Percentiles rank a stretch among this genome's conserved stretches.
These are phyloP conservation scores for Blastomyces gilchristii DNA, from an alignment of 2,329 filamentous ascomycete species.

Conservation along the genomic window DNA sequence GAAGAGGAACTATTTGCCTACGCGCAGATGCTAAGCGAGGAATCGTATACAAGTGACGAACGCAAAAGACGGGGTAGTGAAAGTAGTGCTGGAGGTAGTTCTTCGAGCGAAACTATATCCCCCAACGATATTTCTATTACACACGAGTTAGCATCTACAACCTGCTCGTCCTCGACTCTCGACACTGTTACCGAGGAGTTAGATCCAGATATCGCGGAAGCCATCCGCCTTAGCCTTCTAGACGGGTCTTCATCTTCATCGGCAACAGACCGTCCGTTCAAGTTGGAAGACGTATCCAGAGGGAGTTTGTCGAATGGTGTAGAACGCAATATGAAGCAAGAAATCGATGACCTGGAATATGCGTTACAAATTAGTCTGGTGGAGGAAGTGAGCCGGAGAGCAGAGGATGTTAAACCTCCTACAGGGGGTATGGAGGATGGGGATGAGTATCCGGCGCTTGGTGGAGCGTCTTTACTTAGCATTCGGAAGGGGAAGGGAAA, in stretches of 20 bases:
- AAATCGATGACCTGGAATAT: slow-evolving; percentile 47
- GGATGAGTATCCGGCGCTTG: slow-evolving; percentile 27
- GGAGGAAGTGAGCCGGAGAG: slow-evolving; percentile 44
- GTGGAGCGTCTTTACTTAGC: slow-evolving; percentile 15
- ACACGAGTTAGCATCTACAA: slow-evolving; percentile 18
- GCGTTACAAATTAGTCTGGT: slow-evolving; percentile 53
- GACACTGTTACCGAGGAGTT: slow-evolving; percentile 39
- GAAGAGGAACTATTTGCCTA: slow-evolving; percentile 56
- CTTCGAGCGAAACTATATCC: slow-evolving; percentile 29
- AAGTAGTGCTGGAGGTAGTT: slow-evolving; percentile 32
- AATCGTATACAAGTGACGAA: slow-evolving; percentile 43
- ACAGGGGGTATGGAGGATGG: slow-evolving; percentile 11
- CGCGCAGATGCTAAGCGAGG: slow-evolving; percentile 52
- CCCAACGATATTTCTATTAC: slow-evolving; percentile 13
- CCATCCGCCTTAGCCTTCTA: slow-evolving; percentile 46
- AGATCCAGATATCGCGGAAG: slow-evolving; percentile 52
- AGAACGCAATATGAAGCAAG: slow-evolving; percentile 33
- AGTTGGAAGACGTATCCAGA: slow-evolving; percentile 12
- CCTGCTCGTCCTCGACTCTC: slow-evolving; percentile 29
- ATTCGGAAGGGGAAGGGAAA: slow-evolving; percentile 27
- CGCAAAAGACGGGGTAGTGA: slow-evolving; percentile 36
- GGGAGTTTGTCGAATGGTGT: slow-evolving; percentile 15
- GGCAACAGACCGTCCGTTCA: slow-evolving; percentile 28
- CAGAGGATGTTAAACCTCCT: background rate
- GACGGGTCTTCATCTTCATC: slow-evolving; percentile 27